A percentile compares a stretch with the other conserved stretches of the same genome.
These are phyloP conservation scores for Meredithiella fracta DNA, from an alignment of 2,329 filamentous ascomycete species.

Conservation along the genomic window DNA sequence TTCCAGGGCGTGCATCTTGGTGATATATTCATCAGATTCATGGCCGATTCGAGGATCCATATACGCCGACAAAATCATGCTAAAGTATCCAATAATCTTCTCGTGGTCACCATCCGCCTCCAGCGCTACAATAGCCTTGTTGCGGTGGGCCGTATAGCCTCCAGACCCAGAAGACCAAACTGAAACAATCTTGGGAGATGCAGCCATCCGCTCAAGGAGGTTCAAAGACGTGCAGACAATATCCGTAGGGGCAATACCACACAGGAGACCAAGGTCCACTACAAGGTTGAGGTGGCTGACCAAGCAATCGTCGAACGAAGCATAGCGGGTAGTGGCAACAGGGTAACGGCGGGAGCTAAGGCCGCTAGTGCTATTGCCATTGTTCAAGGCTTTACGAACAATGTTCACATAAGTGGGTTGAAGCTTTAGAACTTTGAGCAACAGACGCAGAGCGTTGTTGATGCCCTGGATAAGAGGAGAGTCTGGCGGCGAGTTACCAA, in stretches of 20 bases:
- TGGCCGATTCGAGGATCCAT: conserved; percentile 60
- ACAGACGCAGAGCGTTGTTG: conserved; percentile 64
- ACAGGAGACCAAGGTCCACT: conserved; percentile 71
- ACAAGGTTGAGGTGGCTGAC: conserved; percentile 65
- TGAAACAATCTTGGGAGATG: conserved; percentile 64
- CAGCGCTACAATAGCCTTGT: conserved; percentile 76
- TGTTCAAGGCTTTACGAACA: conserved; percentile 34
- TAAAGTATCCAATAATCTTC: conserved; percentile 34
- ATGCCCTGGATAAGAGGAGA: conserved; percentile 71
- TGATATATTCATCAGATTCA: conserved; percentile 55
- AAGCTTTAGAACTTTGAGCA: conserved; percentile 67
- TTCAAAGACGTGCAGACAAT: conserved; percentile 67
- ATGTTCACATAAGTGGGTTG: conserved; percentile 87
- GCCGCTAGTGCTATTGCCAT: conserved; percentile 37
- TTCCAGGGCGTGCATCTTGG: conserved; percentile 71
- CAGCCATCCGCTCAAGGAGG: conserved; percentile 71
- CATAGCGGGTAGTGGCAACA: conserved; percentile 53
- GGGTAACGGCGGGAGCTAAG: conserved; percentile 22
- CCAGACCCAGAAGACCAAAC: conserved; percentile 33
- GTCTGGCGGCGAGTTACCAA: conserved; percentile 56
- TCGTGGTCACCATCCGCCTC: conserved; percentile 67
- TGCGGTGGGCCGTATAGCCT: conserved; percentile 36
- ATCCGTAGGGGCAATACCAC: conserved; percentile 65
- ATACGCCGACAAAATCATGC: conserved; percentile 28
- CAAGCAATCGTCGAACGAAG: conserved; percentile 85